Conservation (phyloP, 2,329 filamentous ascomycete species). For the Colletotrichum orbiculare region DNA sequence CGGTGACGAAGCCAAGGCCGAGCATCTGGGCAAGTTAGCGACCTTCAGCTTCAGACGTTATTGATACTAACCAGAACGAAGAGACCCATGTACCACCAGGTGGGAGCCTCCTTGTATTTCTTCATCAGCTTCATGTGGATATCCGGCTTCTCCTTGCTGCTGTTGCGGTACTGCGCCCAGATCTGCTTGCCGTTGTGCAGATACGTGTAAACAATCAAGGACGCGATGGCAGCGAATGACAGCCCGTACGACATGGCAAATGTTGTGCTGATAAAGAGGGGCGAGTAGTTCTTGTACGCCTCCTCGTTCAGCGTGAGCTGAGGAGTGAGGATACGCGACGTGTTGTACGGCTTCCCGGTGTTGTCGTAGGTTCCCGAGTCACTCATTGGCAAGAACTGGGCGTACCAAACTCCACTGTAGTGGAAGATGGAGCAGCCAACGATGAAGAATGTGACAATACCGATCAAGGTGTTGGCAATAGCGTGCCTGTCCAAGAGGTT, state of each 20-base stretch:
- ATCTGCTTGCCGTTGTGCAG: slow-evolving; percentile 76
- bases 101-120: slow-evolving; percentile 71
- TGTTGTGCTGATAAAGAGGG: slow-evolving; percentile 76
- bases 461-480: slow-evolving; percentile 78
- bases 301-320: slow-evolving; percentile 71
- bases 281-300: slow-evolving; percentile 75
- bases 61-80: slow-evolving; percentile 61
- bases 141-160: slow-evolving; percentile 69
- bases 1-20: slow-evolving; percentile 62
- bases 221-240: slow-evolving; percentile 77
- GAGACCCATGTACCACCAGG: slow-evolving; percentile 71
- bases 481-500: slow-evolving; percentile 64
- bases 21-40: slow-evolving; percentile 57
- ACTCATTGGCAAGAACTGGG: slow-evolving; percentile 74
- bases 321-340: slow-evolving; percentile 69
- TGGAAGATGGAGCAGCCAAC: slow-evolving; percentile 70
- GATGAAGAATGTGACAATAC: slow-evolving; percentile 73
- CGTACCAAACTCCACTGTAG: slow-evolving; percentile 74
- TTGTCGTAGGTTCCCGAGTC: slow-evolving; percentile 80
- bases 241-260: slow-evolving; percentile 78
- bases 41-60: too few species aligned
- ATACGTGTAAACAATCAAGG: slow-evolving; percentile 74
- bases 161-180: slow-evolving; percentile 70
- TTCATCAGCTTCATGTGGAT: slow-evolving; percentile 74
- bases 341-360: slow-evolving; percentile 72